Percentiles rank a stretch among this genome's conserved stretches.
phyloP scores from a whole-genome alignment of 2,329 filamentous ascomycete genomes.

The Thielaviopsis populi region DNA sequence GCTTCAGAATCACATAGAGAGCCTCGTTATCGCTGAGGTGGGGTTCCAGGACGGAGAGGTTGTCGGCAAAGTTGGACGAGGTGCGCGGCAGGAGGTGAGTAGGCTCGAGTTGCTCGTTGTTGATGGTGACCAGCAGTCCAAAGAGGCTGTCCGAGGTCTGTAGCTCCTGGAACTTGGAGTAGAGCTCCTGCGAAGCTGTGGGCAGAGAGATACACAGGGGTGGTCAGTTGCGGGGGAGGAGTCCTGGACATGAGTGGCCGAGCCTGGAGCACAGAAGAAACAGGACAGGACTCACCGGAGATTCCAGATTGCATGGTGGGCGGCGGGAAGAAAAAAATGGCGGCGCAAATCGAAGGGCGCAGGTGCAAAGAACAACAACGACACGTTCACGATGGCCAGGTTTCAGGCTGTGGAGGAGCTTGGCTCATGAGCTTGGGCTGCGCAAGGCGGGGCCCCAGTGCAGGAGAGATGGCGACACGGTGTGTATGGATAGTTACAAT shows the following conservation, averaged over 20 bases:
- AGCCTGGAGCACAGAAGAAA: constrained; percentile 3
- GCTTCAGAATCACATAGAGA: constrained; percentile 61
- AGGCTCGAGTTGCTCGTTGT: constrained; percentile 52
- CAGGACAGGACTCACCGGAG: constrained; percentile 36
- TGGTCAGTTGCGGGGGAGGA: background rate
- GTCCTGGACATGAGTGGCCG: background rate
- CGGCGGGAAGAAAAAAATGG: background rate
- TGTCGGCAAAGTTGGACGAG: constrained; percentile 43
- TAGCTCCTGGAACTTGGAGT: constrained; percentile 55
- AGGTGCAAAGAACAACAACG: background rate
- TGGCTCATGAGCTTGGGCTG: constrained; percentile 9
- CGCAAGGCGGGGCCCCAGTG: constrained; percentile 9
- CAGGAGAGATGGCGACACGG: background rate
- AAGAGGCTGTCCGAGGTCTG: constrained; percentile 47
- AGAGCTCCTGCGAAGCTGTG: constrained; percentile 61
- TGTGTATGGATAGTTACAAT: constrained; percentile 11
- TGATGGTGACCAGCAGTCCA: constrained; percentile 57
- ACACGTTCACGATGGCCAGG: constrained; percentile 1
- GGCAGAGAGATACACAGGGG: background rate
- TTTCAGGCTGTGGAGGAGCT: background rate
- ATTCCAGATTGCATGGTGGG: constrained; percentile 62
- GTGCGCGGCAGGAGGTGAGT: constrained; percentile 38
- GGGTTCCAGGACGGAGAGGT: constrained; percentile 46
- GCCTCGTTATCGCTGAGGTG: constrained; percentile 52
- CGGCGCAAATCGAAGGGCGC: background rate